phyloP scores from a whole-genome alignment of 140 eudicot genomes.

The Cichorium intybus region DNA sequence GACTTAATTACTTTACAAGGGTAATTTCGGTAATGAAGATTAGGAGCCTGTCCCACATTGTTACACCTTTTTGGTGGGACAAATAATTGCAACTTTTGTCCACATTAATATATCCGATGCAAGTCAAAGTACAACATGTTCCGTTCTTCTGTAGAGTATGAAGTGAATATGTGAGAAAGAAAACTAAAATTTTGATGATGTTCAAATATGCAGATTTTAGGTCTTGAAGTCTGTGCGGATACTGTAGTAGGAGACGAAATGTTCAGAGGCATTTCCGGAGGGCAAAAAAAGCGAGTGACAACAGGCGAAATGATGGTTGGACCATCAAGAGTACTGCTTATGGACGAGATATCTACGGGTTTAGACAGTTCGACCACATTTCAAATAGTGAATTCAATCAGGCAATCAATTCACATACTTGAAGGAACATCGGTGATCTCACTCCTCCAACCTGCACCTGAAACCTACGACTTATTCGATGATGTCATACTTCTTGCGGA shows the following conservation, averaged over 20 bases:
- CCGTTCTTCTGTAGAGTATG: background rate
- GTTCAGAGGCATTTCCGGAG: slow-evolving; percentile 92
- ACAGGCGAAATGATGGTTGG: slow-evolving; percentile 96
- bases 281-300: slow-evolving; percentile 86
- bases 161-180: background rate
- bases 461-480: slow-evolving; percentile 74
- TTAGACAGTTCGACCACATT: slow-evolving; percentile 86
- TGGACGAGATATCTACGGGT: slow-evolving; percentile 96
- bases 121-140: too few relatives aligned
- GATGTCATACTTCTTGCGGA: slow-evolving; percentile 78
- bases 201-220: slow-evolving; percentile 53
- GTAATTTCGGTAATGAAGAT: background rate
- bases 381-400: slow-evolving; percentile 81
- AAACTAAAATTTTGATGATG: background rate
- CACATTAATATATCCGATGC: too few relatives aligned
- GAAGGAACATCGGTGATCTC: slow-evolving; percentile 83
- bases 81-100: too few relatives aligned
- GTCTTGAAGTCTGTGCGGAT: slow-evolving; percentile 87
- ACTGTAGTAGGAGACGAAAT: slow-evolving; percentile 88
- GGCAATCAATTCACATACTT: slow-evolving; percentile 71
- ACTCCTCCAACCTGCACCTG: slow-evolving; percentile 93
- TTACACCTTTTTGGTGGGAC: background rate
- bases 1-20: too few relatives aligned
- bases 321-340: slow-evolving; percentile 78
- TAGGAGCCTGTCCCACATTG: too few relatives aligned